Evolutionary conservation across 2,329 filamentous ascomycete species (phyloP), one percentile per base, ranked within the genome.

Genomic region (Cercospora sesami): DNA sequence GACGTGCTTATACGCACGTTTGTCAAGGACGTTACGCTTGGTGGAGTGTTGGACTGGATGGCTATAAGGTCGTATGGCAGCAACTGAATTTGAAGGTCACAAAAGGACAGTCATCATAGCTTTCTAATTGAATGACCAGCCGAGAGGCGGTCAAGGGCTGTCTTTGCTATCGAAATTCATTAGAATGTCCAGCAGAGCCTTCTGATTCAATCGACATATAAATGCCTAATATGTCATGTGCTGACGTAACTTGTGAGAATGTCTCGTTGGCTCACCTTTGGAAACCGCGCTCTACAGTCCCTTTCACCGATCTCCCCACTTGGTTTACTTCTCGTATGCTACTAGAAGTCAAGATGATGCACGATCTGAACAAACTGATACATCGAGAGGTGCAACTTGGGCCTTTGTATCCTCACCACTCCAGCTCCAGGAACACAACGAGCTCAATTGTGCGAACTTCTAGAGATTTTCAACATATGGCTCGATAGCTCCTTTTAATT

Each of bases 111-210:
- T 93, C 0, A 90, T 92, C 3, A 84, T 72, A 9, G 88, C 79
- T 78, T 93, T 93, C 78, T 92, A 93, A 72, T 80, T 80, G 30
- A 85, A 86, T 0, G 86, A 82, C 91, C 91, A 94, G 75, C 93
- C 93, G 57, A 89, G 72, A 0, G 91, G 90, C 4, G 84, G 81
- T 75, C 92, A 92, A 0, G 88, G 89, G 78, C 94, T 91, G 69
- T 90, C 86, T 0, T 83, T 83, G 0, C 90, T 90, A 7, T 93
- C 90, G 70, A 93, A 94, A 68, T 91, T 89, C 26, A 94, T 90
- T 10, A 93, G 71, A 1, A 78, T 78, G 69, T 80, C 78, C 12
- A 67, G 64, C 0, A 71, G 69, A 0, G 80, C 81, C 51, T 77
- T 79, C 33, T 39, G 33, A n/a, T 7, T 5, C 33, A n/a, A 39